A percentile compares a stretch with the other conserved stretches of the same genome.
phyloP scores from a whole-genome alignment of 2,329 filamentous ascomycete species.

The Diaporthe vexans region DNA sequence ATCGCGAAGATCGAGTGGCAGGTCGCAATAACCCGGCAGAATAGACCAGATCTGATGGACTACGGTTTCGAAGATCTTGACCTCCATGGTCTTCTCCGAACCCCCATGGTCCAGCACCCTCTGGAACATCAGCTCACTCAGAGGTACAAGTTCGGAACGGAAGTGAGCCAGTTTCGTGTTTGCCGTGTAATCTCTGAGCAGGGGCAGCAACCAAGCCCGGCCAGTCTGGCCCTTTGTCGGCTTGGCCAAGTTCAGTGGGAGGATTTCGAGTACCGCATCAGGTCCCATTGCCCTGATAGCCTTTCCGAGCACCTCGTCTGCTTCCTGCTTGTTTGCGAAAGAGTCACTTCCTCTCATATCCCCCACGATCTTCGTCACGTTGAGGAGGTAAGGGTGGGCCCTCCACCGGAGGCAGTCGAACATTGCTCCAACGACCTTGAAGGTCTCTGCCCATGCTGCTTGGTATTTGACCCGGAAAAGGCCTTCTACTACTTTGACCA shows the following conservation, averaged over 20 bases:
- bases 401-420: slow-evolving; percentile 91
- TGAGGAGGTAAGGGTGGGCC: slow-evolving; percentile 81
- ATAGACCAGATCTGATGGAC: slow-evolving; percentile 96
- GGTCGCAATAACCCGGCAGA: slow-evolving; percentile 93
- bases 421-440: slow-evolving; percentile 87
- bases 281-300: slow-evolving; percentile 93
- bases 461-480: slow-evolving; percentile 93
- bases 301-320: slow-evolving; percentile 89
- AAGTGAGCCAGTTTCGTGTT: slow-evolving; percentile 93
- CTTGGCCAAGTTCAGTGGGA: slow-evolving; percentile 88
- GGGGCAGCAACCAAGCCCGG: slow-evolving; percentile 93
- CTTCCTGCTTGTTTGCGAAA: slow-evolving; percentile 94
- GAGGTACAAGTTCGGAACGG: slow-evolving; percentile 84
- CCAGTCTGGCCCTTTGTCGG: slow-evolving; percentile 84
- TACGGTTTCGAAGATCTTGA: slow-evolving; percentile 97
- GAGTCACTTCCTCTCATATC: slow-evolving; percentile 89
- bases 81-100: slow-evolving; percentile 91
- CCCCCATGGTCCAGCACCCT: slow-evolving; percentile 85
- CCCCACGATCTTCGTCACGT: slow-evolving; percentile 83
- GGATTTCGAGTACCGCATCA: slow-evolving; percentile 82
- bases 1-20: slow-evolving; percentile 82
- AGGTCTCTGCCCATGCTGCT: slow-evolving; percentile 94
- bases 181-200: slow-evolving; percentile 89
- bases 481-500: slow-evolving; percentile 79
- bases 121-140: slow-evolving; percentile 93